Evolutionary conservation across 495 filamentous ascomycete genomes (phyloP), one percentile per base, ranked within the genome.

Genomic region (Oleoguttula mirabilis): DNA sequence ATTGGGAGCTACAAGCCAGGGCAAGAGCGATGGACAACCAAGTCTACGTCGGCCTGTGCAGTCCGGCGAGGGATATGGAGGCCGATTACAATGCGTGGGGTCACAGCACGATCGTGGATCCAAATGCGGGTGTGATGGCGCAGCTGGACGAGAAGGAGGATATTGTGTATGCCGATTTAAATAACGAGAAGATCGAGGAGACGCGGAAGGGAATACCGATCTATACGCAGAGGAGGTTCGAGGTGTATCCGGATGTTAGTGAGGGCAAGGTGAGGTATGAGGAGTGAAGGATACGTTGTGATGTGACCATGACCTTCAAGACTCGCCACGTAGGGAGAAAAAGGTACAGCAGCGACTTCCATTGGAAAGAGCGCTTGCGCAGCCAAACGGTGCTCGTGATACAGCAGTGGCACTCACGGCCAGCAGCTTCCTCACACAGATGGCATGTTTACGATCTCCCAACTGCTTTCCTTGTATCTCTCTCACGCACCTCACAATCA

Each of bases 11-110:
- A 48, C 72, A 79, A 56, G 90, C 78, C 12, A 73, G 82, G 46
- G 88, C 84, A 8, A 69, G 90, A 41, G 90, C 90, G 10, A 69
- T 88, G 56, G 90, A 99, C 55, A 96, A 96, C 62, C 88, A 99
- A 70, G 58, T 87, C 2, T 99, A 88, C 61, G 88, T 96, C 24
- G 90, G 77, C 19, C 58, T 96, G 59, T 96, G 92, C 64, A 86
- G 80, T 56, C 92, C 92, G 4, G 85, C 90, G 28, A 68, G 90
- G 45, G 87, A 94, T 59, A 66, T 77, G 66, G 54, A 60, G 12
- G 83, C 83, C 2, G 69, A 66, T 15, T 99, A 99, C 57, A 75
- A 88, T 57, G 92, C 92, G 1, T 96, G 74, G 66, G 92, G 92
- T 0, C 90, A 99, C 57, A 90, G 78, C 51, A 64, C 94, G 67